These are phyloP conservation scores for Hypoxylon sp. DNA, from an alignment of 2,329 filamentous ascomycete genomes.

Conservation along the genomic window DNA sequence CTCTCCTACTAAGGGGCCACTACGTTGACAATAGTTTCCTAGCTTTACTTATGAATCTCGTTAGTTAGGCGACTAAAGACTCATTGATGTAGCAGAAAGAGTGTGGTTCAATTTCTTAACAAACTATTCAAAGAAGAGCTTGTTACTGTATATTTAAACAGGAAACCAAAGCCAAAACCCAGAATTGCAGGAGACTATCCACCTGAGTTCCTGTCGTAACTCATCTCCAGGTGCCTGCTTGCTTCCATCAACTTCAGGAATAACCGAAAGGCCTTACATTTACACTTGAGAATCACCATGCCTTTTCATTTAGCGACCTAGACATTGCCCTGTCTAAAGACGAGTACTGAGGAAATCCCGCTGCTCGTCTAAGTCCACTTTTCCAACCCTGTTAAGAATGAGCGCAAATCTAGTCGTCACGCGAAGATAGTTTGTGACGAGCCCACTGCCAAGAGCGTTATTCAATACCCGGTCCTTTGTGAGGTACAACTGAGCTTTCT, in stretches of 20 bases:
- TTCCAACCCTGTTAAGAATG: neutral
- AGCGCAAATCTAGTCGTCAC: neutral
- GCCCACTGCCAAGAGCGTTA: neutral
- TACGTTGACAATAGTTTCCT: neutral
- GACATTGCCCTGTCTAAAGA: neutral
- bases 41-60: neutral
- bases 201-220: neutral
- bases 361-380: neutral
- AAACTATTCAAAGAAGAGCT: neutral
- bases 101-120: neutral
- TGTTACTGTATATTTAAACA: neutral
- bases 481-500: neutral
- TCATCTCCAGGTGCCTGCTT: neutral
- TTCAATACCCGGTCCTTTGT: neutral
- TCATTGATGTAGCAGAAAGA: neutral
- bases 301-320: neutral
- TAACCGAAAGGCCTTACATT: neutral
- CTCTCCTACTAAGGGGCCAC: neutral
- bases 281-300: neutral
- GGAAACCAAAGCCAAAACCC: neutral
- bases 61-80: neutral
- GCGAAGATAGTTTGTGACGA: neutral
- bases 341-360: neutral
- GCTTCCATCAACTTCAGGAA: neutral
- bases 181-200: neutral